phyloP scores from a whole-genome alignment of 2,329 filamentous ascomycete species.

The Coniochaeta sp. region DNA sequence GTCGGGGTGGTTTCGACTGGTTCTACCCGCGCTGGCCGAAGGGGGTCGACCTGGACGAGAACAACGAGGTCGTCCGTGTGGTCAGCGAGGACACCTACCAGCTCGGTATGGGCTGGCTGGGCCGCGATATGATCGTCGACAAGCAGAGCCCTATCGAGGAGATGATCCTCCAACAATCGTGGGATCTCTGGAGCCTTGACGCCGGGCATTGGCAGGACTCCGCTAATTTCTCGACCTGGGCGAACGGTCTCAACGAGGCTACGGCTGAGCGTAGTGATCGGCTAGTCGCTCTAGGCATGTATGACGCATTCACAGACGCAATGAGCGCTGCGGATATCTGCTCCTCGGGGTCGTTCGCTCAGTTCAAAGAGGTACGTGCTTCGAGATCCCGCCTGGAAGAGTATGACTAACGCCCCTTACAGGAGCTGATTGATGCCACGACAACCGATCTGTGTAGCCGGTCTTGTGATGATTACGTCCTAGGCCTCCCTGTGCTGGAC shows the following conservation, averaged over 20 bases:
- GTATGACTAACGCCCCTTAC: conserved; percentile 11
- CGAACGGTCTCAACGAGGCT: conserved; percentile 14
- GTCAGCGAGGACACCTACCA: conserved; percentile 75
- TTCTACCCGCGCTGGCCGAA: conserved; percentile 71
- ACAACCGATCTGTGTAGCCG: conserved; percentile 45
- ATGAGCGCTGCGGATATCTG: conserved; percentile 62
- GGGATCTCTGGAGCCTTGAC: conserved; percentile 61
- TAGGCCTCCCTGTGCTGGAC: conserved; percentile 41
- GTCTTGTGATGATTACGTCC: conserved; percentile 40
- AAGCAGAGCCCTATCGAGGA: conserved; percentile 40
- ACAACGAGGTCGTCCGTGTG: conserved; percentile 65
- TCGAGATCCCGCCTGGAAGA: not conserved
- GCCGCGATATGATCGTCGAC: conserved; percentile 46
- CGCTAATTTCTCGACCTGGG: conserved; percentile 30
- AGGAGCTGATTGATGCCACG: conserved; percentile 54
- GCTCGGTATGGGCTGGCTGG: conserved; percentile 69
- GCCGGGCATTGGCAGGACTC: conserved; percentile 47
- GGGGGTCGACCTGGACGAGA: conserved; percentile 59
- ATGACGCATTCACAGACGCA: conserved; percentile 46
- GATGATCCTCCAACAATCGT: conserved; percentile 56
- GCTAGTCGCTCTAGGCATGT: conserved; percentile 34
- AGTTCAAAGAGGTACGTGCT: conserved; percentile 24
- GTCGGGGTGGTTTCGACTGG: conserved; percentile 86
- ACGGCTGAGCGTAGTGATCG: conserved; percentile 11
- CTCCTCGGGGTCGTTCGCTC: conserved; percentile 39